Percentiles rank a stretch among this genome's conserved stretches.
Evolutionary conservation across 257 asterid genomes (phyloP).

Genomic region (Voacanga thouarsii): DNA sequence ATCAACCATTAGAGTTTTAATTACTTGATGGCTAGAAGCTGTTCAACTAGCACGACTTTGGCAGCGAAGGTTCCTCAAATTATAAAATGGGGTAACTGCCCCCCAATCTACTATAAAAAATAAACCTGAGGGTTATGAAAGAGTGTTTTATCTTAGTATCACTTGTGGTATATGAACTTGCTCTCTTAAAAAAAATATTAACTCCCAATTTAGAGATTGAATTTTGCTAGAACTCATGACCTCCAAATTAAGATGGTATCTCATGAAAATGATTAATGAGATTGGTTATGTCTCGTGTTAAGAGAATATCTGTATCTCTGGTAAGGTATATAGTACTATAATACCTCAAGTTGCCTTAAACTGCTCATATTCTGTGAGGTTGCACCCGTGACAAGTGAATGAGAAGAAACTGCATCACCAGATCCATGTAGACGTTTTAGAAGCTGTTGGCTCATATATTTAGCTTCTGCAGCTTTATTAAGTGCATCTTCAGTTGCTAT

Average conservation of each 20-base stretch:
- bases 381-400: constrained; percentile 57
- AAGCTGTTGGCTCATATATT: constrained; percentile 69
- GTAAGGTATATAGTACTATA: constrained; percentile 6
- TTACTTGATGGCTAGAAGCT: neutral
- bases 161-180: neutral
- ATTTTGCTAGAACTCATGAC: neutral
- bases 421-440: constrained; percentile 85
- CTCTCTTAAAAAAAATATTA: neutral
- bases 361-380: constrained; percentile 95
- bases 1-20: neutral
- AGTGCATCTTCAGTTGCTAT: constrained; percentile 97
- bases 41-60: neutral
- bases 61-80: neutral
- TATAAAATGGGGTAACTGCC: neutral
- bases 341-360: constrained; percentile 98
- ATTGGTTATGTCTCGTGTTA: neutral
- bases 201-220: neutral
- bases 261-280: no score
- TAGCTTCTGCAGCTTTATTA: constrained; percentile 97
- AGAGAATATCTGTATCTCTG: neutral
- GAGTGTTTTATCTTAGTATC: neutral
- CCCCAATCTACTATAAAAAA: neutral
- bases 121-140: neutral
- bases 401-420: constrained; percentile 68
- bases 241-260: neutral